Evolutionary conservation across 441 rosid genomes (phyloP).

Genomic region (Populus hybrid): DNA sequence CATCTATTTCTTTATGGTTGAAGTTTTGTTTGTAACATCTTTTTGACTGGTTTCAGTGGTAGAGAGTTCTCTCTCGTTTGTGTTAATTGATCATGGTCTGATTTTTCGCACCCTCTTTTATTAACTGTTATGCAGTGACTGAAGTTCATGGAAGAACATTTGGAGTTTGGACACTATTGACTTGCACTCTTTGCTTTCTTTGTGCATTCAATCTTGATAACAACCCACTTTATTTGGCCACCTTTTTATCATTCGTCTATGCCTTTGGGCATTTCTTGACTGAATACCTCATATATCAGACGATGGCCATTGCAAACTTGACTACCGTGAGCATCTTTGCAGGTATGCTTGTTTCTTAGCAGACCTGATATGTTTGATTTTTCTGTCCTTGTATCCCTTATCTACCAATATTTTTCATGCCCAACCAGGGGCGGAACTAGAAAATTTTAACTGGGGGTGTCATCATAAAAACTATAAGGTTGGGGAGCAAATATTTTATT

Average conservation of each 20-base stretch:
- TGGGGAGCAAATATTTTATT: too few relatives aligned
- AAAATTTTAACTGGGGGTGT: too few relatives aligned
- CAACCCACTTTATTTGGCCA: constrained; percentile 75
- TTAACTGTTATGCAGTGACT: constrained; percentile 56
- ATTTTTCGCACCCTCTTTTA: not conserved
- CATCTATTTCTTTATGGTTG: not conserved
- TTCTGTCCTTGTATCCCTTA: not conserved
- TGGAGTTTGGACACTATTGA: constrained; percentile 93
- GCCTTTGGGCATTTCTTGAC: constrained; percentile 87
- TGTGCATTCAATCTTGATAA: constrained; percentile 87
- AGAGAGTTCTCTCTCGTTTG: not conserved
- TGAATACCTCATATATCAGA: constrained; percentile 67
- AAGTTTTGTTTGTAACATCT: not conserved
- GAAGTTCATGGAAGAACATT: constrained; percentile 96
- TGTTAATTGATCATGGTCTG: not conserved
- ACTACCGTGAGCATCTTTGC: constrained; percentile 79
- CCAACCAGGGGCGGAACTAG: not conserved
- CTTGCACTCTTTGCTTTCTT: constrained; percentile 88
- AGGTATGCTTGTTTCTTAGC: constrained; percentile 35
- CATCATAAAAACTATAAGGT: too few relatives aligned
- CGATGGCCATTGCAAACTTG: constrained; percentile 73
- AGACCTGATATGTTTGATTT: not conserved
- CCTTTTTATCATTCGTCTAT: constrained; percentile 79
- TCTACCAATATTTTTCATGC: not conserved
- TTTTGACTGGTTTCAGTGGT: not conserved